Conservation (phyloP, 805 yeast species). For the Suhomyces canberraensis region DNA sequence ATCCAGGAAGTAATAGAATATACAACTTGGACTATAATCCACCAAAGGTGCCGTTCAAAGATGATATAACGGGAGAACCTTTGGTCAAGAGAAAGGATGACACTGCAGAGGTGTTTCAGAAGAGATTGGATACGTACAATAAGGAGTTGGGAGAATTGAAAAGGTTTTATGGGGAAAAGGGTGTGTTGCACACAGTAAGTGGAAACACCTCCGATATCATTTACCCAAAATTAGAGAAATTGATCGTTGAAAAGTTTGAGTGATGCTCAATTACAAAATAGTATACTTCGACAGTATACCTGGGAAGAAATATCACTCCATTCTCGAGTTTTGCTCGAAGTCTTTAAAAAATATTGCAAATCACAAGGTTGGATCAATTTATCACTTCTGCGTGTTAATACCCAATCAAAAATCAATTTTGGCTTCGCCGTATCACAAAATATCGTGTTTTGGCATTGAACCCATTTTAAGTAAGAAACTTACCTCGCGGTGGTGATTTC, state of each 20-base stretch:
- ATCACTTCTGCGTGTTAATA: too few species aligned
- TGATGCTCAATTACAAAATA: too few species aligned
- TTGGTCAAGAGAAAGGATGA: conserved; percentile 80
- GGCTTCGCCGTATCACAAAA: too few species aligned
- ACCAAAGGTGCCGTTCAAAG: conserved; percentile 76
- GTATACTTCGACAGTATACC: background rate
- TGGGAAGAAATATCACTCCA: too few species aligned
- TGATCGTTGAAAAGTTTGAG: conserved; percentile 18
- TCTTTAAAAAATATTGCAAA: too few species aligned
- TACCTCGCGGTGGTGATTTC: too few species aligned
- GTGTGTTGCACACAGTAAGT: conserved; percentile 50
- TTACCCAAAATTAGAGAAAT: conserved; percentile 60
- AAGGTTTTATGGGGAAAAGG: conserved; percentile 48
- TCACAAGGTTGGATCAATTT: too few species aligned
- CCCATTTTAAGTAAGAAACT: too few species aligned
- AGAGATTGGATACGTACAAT: conserved; percentile 63
- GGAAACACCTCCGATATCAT: conserved; percentile 86
- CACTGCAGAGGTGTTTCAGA: conserved; percentile 66
- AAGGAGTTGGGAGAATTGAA: conserved; percentile 60
- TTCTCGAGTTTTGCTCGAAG: too few species aligned
- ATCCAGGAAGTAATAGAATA: conserved; percentile 78
- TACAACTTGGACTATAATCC: conserved; percentile 87
- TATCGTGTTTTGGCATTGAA: too few species aligned
- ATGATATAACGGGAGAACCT: conserved; percentile 88
- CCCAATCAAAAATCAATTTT: too few species aligned